Evolutionary conservation across 2,329 filamentous ascomycete species (phyloP).

Genomic region (Aspergillus candidus): DNA sequence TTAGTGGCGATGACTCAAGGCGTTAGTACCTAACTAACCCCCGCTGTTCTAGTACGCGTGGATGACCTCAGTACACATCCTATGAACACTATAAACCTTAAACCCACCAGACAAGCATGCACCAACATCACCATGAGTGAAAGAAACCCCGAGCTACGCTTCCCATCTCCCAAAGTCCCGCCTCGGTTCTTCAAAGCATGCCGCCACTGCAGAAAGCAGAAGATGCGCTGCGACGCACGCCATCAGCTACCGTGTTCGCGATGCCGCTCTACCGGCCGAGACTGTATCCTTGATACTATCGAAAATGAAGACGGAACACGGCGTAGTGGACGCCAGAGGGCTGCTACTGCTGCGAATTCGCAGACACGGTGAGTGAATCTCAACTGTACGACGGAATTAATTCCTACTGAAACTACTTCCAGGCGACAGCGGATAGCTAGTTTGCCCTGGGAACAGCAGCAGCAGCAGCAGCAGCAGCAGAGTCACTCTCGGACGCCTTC

Average conservation of each 20-base stretch:
- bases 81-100: no score
- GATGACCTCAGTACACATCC: no score
- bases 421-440: neutral
- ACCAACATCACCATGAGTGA: constrained; percentile 17
- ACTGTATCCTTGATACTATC: constrained; percentile 31
- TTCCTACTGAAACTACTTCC: no score
- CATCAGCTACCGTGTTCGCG: constrained; percentile 31
- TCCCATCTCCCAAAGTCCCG: constrained; percentile 25
- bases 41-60: no score
- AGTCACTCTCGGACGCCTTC: constrained; percentile 18
- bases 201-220: constrained; percentile 15
- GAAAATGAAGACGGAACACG: constrained; percentile 17
- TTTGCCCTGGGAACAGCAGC: constrained; percentile 13
- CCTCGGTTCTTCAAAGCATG: constrained; percentile 32
- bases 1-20: no score
- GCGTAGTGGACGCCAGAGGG: constrained; percentile 19
- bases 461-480: constrained; percentile 5
- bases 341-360: constrained; percentile 4
- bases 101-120: no score
- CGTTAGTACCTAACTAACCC: no score
- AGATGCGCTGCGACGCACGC: constrained; percentile 11
- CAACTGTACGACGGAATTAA: no score
- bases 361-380: no score
- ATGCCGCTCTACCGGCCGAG: constrained; percentile 27
- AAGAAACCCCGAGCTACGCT: constrained; percentile 23